Conservation (phyloP, 2,329 filamentous ascomycete genomes). For the Trichoderma atroviride region DNA sequence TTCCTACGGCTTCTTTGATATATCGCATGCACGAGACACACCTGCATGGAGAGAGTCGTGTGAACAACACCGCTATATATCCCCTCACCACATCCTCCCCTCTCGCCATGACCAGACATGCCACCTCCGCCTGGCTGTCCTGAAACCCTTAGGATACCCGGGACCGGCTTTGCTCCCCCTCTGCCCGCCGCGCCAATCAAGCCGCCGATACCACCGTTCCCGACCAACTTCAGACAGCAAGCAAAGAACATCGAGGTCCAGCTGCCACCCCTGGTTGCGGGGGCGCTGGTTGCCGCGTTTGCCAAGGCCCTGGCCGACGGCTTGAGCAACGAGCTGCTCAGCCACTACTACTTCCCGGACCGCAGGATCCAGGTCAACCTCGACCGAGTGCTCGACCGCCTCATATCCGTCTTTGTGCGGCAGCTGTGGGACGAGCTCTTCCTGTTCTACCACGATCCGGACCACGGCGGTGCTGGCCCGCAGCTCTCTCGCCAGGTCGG, state of each 20-base stretch:
- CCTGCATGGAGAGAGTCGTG: not conserved
- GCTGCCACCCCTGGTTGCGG: slow-evolving; percentile 42
- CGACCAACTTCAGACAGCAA: slow-evolving; percentile 36
- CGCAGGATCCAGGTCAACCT: slow-evolving; percentile 40
- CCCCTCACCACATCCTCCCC: not conserved
- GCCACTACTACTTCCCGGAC: slow-evolving; percentile 43
- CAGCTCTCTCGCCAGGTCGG: slow-evolving; percentile 38
- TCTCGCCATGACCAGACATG: slow-evolving; percentile 38
- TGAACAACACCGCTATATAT: not conserved
- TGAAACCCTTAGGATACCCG: slow-evolving; percentile 34
- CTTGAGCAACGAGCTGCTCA: slow-evolving; percentile 42
- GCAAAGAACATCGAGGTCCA: slow-evolving; percentile 39
- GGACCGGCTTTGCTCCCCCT: slow-evolving; percentile 26
- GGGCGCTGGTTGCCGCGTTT: slow-evolving; percentile 41
- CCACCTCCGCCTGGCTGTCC: slow-evolving; percentile 35
- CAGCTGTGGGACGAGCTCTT: slow-evolving; percentile 44
- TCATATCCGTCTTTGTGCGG: slow-evolving; percentile 39
- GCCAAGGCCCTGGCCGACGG: slow-evolving; percentile 41
- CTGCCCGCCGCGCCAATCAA: slow-evolving; percentile 31
- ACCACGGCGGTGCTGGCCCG: slow-evolving; percentile 32
- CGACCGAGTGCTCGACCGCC: slow-evolving; percentile 42
- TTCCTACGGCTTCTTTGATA: too few species aligned
- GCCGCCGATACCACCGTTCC: slow-evolving; percentile 41
- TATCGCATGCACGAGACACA: not conserved
- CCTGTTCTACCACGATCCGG: slow-evolving; percentile 37